These are phyloP conservation scores for Colletotrichum lupini DNA, from an alignment of 2,329 filamentous ascomycete genomes.

Conservation along the genomic window DNA sequence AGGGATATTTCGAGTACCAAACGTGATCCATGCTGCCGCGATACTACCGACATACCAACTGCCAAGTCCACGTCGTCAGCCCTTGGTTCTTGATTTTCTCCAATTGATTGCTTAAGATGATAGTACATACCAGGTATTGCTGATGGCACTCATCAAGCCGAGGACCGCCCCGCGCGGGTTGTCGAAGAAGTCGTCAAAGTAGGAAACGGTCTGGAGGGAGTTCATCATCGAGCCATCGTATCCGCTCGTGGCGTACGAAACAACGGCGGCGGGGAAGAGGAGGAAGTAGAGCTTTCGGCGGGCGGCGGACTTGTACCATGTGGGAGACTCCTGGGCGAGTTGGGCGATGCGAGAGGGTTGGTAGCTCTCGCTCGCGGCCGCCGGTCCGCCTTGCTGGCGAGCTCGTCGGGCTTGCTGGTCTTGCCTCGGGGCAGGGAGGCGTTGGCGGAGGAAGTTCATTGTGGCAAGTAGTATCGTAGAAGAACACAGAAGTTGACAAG, in stretches of 20 bases:
- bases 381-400: constrained; percentile 32
- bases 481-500: neutral
- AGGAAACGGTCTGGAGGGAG: constrained; percentile 54
- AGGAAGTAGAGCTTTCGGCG: constrained; percentile 45
- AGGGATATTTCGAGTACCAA: constrained; percentile 53
- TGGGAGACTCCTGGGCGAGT: constrained; percentile 39
- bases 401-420: constrained; percentile 39
- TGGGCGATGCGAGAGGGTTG: constrained; percentile 44
- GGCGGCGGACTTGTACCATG: constrained; percentile 46
- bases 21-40: constrained; percentile 55
- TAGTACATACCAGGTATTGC: constrained; percentile 51
- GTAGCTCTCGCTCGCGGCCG: constrained; percentile 27
- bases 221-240: constrained; percentile 64
- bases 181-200: constrained; percentile 54
- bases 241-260: constrained; percentile 55
- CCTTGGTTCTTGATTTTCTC: neutral
- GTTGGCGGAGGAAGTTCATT: constrained; percentile 40
- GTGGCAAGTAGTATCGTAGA: neutral
- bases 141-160: constrained; percentile 52
- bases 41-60: constrained; percentile 61
- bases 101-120: neutral
- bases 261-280: constrained; percentile 47
- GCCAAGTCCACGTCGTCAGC: constrained; percentile 15
- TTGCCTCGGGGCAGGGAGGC: constrained; percentile 41
- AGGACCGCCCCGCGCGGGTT: constrained; percentile 46